Base-by-base conservation (phyloP, 345 rosid species). In the Euphorbia tirucalli region DNA sequence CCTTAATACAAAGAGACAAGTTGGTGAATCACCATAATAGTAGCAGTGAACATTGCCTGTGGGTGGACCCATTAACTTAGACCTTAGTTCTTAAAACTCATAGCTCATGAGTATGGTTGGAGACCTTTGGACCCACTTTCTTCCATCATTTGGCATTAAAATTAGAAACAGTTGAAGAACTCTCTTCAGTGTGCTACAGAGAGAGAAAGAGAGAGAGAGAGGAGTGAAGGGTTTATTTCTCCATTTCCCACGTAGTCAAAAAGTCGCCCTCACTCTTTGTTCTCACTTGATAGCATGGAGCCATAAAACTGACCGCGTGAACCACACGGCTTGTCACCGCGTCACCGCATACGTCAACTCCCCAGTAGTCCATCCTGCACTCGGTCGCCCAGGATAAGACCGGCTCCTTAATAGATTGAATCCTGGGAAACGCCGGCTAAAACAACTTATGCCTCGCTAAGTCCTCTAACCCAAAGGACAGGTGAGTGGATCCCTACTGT, bases 241-340 rank as follows among this genome's bases (percentile, higher is more conserved):
- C 72, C 48, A 48, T 68, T 68, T 39, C 62, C 72, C 54, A 59
- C 35, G 37, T 61, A 61, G 77, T 74, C 76, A 65, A 65, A 41
- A 73, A 57, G 71, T n/a, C 52, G 27, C 72, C 27, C 59, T 50
- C 7, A 67, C 68, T 66, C 21, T 49, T n/a, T n/a, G n/a, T n/a
- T n/a, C n/a, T n/a, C n/a, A n/a, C n/a, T n/a, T n/a, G n/a, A n/a
- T n/a, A n/a, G n/a, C n/a, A n/a, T n/a, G n/a, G n/a, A 48, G 60
- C 46, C 57, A n/a, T n/a, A n/a, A n/a, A n/a, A n/a, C n/a, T n/a
- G n/a, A n/a, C n/a, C n/a, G n/a, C n/a, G n/a, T n/a, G n/a, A n/a
- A n/a, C n/a, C n/a, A n/a, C n/a, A n/a, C n/a, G n/a, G n/a, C n/a
- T n/a, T n/a, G n/a, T n/a, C n/a, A n/a, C n/a, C n/a, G n/a, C n/a